These are phyloP conservation scores for Phytophthora colocasiae DNA, from an alignment of 352 stramenopile species.

Conservation along the genomic window DNA sequence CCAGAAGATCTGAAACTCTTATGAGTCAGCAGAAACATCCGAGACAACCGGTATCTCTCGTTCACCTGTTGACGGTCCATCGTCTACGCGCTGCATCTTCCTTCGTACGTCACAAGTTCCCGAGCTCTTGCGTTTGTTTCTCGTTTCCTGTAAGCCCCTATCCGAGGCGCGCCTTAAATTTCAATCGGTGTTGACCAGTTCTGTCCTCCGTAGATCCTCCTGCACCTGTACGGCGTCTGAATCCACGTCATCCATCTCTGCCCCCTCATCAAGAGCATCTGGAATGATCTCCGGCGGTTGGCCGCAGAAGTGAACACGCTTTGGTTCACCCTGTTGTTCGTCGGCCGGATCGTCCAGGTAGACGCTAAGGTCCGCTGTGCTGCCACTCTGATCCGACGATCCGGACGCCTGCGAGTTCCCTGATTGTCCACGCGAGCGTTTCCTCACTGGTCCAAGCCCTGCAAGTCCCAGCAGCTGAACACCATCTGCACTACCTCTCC, in stretches of 20 bases:
- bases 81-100: slow-evolving; percentile 20
- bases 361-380: slow-evolving; percentile 51
- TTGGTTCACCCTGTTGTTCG: slow-evolving; percentile 46
- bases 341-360: slow-evolving; percentile 37
- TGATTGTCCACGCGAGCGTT: slow-evolving; percentile 60
- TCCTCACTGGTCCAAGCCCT: slow-evolving; percentile 39
- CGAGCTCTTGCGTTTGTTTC: slow-evolving; percentile 18
- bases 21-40: slow-evolving; percentile 7
- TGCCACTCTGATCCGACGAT: slow-evolving; percentile 56
- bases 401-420: slow-evolving; percentile 58
- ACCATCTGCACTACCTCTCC: slow-evolving; percentile 43
- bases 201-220: slow-evolving; percentile 36
- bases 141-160: slow-evolving; percentile 16
- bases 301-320: slow-evolving; percentile 60
- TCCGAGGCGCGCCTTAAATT: slow-evolving; percentile 12
- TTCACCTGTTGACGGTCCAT: slow-evolving; percentile 13
- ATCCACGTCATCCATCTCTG: slow-evolving; percentile 29
- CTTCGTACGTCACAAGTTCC: slow-evolving; percentile 10
- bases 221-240: slow-evolving; percentile 24
- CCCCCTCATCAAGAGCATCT: slow-evolving; percentile 13
- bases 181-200: slow-evolving; percentile 42
- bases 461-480: slow-evolving; percentile 40
- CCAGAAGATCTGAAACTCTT: slow-evolving; percentile 2
- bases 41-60: slow-evolving; percentile 2
- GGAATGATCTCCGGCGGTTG: slow-evolving; percentile 58